Conservation (phyloP, 1,284 basidiomycete genomes). For the Marasmius oreades region DNA sequence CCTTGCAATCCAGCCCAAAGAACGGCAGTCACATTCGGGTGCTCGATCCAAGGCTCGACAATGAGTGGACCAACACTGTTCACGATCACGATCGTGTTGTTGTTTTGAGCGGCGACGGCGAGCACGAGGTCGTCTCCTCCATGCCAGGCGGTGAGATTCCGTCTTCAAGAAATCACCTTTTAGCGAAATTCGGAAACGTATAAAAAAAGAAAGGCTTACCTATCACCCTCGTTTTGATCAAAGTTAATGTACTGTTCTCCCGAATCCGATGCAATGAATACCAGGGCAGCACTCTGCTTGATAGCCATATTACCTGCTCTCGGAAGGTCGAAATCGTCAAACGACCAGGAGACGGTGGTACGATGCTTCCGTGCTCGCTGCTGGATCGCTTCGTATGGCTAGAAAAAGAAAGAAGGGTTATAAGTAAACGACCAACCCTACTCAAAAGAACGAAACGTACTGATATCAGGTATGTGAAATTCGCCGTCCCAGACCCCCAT, state of each 20-base stretch:
- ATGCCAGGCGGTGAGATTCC: constrained; percentile 80
- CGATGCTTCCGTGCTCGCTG: constrained; percentile 27
- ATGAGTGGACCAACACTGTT: constrained; percentile 76
- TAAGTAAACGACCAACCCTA: neutral
- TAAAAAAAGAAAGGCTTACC: constrained; percentile 26
- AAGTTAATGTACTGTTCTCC: too few species aligned
- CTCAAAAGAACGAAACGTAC: constrained; percentile 21
- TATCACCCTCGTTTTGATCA: constrained; percentile 59
- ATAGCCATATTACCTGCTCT: constrained; percentile 25
- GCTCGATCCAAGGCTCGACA: constrained; percentile 75
- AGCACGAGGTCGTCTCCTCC: constrained; percentile 64
- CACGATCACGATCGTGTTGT: constrained; percentile 81
- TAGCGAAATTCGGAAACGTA: neutral
- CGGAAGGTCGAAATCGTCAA: constrained; percentile 30
- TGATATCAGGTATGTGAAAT: constrained; percentile 34
- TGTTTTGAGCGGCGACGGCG: constrained; percentile 58
- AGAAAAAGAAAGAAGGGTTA: neutral
- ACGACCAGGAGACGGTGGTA: constrained; percentile 33
- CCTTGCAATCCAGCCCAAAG: constrained; percentile 72
- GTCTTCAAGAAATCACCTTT: constrained; percentile 32
- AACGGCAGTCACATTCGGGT: constrained; percentile 62
- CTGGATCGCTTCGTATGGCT: constrained; percentile 40
- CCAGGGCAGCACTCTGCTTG: neutral
- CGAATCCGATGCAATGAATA: neutral
- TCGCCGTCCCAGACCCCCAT: constrained; percentile 25